phyloP scores from a whole-genome alignment of 192 early-diverging fungal genomes.

The Gaertneriomyces sp. region DNA sequence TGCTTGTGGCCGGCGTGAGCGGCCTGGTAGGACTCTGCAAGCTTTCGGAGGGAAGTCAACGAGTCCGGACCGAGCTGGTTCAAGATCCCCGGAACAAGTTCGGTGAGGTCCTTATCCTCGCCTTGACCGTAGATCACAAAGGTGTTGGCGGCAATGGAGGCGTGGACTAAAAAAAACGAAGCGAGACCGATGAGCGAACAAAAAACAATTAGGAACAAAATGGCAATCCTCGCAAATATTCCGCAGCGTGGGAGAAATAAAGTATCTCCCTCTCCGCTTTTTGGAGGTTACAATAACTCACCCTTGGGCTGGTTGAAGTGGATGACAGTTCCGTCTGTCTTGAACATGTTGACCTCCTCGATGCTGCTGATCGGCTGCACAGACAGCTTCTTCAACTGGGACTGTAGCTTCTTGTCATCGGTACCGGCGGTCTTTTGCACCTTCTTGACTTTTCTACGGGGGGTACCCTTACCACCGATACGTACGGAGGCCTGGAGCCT shows the following conservation, averaged over 20 bases:
- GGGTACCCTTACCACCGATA: constrained; percentile 91
- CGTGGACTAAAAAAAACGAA: constrained; percentile 58
- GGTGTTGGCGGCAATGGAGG: constrained; percentile 85
- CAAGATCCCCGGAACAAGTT: constrained; percentile 75
- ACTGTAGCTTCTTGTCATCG: constrained; percentile 94
- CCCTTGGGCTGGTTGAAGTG: constrained; percentile 88
- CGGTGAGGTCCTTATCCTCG: constrained; percentile 79
- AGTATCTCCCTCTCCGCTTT: no score
- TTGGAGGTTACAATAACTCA: no score
- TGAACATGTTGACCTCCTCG: constrained; percentile 99
- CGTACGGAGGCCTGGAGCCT: constrained; percentile 85
- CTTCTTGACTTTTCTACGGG: constrained; percentile 85
- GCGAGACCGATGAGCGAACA: background rate
- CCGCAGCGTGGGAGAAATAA: no score
- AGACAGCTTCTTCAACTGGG: constrained; percentile 86
- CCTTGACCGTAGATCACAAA: constrained; percentile 86
- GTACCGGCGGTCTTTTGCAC: constrained; percentile 68
- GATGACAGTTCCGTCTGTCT: constrained; percentile 84
- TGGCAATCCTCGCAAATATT: background rate
- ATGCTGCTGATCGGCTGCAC: constrained; percentile 80
- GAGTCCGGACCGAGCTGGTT: constrained; percentile 87
- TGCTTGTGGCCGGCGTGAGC: constrained; percentile 51
- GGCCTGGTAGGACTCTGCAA: constrained; percentile 81
- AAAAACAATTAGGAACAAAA: background rate
- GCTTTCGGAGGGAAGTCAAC: constrained; percentile 77